phyloP scores from a whole-genome alignment of 1,284 basidiomycete species.

The Trichosporon sp. region DNA sequence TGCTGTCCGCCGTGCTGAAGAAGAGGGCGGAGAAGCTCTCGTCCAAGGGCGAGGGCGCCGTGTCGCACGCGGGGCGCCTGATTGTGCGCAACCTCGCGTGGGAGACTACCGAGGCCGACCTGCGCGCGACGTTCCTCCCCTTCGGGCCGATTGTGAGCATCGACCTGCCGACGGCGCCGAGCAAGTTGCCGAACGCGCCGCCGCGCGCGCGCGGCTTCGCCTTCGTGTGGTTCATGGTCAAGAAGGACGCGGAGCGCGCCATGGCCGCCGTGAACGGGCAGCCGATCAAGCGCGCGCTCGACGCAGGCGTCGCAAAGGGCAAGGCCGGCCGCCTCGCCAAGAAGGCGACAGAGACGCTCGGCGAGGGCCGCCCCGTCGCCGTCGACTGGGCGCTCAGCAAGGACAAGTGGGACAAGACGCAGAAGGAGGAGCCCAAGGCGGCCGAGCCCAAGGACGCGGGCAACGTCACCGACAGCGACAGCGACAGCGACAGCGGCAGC shows the following conservation, averaged over 20 bases:
- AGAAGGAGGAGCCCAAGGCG: constrained; percentile 54
- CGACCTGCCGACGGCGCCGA: constrained; percentile 62
- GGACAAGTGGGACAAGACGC: constrained; percentile 74
- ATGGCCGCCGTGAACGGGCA: constrained; percentile 79
- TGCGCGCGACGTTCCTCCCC: constrained; percentile 81
- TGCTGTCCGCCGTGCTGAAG: constrained; percentile 86
- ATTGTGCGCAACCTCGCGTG: constrained; percentile 90
- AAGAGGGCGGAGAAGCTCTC: constrained; percentile 69
- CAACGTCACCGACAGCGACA: constrained; percentile 16
- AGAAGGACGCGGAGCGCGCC: constrained; percentile 78
- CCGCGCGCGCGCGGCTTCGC: constrained; percentile 77
- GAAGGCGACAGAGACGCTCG: constrained; percentile 47
- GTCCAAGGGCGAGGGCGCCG: constrained; percentile 46
- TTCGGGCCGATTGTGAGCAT: constrained; percentile 84
- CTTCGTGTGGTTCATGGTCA: constrained; percentile 89
- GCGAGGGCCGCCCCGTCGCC: constrained; percentile 67
- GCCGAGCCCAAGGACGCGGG: constrained; percentile 38
- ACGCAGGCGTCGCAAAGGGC: constrained; percentile 38
- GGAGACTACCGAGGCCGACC: constrained; percentile 72
- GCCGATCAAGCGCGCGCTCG: constrained; percentile 53
- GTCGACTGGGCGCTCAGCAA: constrained; percentile 98
- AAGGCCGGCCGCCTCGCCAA: constrained; percentile 35
- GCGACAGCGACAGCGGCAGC: constrained; percentile 52
- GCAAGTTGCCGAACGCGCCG: constrained; percentile 50
- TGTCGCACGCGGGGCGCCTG: constrained; percentile 64